Evolutionary conservation across 2,329 filamentous ascomycete species (phyloP).

Genomic region (Ramichloridium luteum): DNA sequence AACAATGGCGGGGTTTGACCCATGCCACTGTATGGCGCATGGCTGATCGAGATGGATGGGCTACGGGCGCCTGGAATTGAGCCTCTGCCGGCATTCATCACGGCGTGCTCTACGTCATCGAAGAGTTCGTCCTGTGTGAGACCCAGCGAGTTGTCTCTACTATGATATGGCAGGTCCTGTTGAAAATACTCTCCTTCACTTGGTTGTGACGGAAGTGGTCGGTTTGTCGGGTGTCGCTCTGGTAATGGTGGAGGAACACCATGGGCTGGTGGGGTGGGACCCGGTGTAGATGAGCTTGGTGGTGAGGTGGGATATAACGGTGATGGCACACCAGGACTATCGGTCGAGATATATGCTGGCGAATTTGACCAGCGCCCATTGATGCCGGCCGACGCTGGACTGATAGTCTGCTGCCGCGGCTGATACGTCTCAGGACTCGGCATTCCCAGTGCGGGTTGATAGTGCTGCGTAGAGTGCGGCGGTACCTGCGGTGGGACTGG

Average conservation of each 20-base stretch:
- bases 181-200: slow-evolving; percentile 9
- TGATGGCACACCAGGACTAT: slow-evolving; percentile 7
- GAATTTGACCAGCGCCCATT: slow-evolving; percentile 19
- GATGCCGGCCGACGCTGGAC: slow-evolving; percentile 21
- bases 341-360: slow-evolving; percentile 12
- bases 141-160: slow-evolving; percentile 8
- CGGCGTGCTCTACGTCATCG: slow-evolving; percentile 43
- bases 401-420: slow-evolving; percentile 11
- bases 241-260: slow-evolving; percentile 35
- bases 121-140: slow-evolving; percentile 45
- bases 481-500: slow-evolving; percentile 10
- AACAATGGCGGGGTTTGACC: slow-evolving; percentile 20
- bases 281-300: slow-evolving; percentile 34
- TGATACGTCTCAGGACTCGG: slow-evolving; percentile 8
- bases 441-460: slow-evolving; percentile 4
- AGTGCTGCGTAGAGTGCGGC: slow-evolving; percentile 10
- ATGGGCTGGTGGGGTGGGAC: slow-evolving; percentile 38
- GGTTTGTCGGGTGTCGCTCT: slow-evolving; percentile 43
- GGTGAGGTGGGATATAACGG: slow-evolving; percentile 16
- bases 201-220: slow-evolving; percentile 48
- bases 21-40: too few species aligned
- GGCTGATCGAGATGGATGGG: slow-evolving; percentile 28
- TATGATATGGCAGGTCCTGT: background rate
- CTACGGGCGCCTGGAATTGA: slow-evolving; percentile 14
- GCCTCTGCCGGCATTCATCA: slow-evolving; percentile 27